Evolutionary conservation across 1,139 yeast species (phyloP).

Genomic region (Diutina siamensis): DNA sequence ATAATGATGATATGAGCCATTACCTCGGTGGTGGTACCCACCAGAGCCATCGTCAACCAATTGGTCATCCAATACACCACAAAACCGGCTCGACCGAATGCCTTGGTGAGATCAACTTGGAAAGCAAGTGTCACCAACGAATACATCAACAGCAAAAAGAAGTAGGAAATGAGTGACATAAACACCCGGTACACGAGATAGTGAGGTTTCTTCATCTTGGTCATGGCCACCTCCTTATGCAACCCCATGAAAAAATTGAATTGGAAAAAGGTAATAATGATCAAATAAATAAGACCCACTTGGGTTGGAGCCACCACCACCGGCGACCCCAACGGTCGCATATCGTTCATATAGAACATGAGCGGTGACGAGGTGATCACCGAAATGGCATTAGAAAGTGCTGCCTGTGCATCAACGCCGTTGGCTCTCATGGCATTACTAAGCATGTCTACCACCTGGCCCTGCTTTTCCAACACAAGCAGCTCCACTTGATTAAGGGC

Average conservation of each 20-base stretch:
- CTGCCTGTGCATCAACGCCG: not conserved
- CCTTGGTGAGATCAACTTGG: slow-evolving; percentile 37
- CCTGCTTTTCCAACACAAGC: not conserved
- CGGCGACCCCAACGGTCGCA: slow-evolving; percentile 37
- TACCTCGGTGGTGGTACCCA: slow-evolving; percentile 56
- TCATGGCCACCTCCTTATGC: slow-evolving; percentile 35
- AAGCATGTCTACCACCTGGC: not conserved
- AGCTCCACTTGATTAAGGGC: not conserved
- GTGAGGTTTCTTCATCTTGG: slow-evolving; percentile 28
- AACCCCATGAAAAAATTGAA: slow-evolving; percentile 39
- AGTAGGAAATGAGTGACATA: slow-evolving; percentile 13
- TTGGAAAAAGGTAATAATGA: slow-evolving; percentile 48
- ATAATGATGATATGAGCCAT: slow-evolving; percentile 36
- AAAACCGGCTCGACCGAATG: slow-evolving; percentile 54
- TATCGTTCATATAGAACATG: slow-evolving; percentile 29
- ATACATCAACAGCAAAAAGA: slow-evolving; percentile 43
- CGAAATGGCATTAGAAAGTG: not conserved
- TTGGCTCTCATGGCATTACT: not conserved
- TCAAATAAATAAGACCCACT: slow-evolving; percentile 65
- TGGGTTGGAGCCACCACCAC: slow-evolving; percentile 54
- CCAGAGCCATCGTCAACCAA: slow-evolving; percentile 47
- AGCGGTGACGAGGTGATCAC: slow-evolving; percentile 26
- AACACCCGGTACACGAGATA: slow-evolving; percentile 36
- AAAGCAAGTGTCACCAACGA: slow-evolving; percentile 50
- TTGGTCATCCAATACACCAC: slow-evolving; percentile 54